Percentiles rank a stretch among this genome's conserved stretches.
Evolutionary conservation across 331 rosid genomes (phyloP).

Genomic region (Stylosanthes scabra): DNA sequence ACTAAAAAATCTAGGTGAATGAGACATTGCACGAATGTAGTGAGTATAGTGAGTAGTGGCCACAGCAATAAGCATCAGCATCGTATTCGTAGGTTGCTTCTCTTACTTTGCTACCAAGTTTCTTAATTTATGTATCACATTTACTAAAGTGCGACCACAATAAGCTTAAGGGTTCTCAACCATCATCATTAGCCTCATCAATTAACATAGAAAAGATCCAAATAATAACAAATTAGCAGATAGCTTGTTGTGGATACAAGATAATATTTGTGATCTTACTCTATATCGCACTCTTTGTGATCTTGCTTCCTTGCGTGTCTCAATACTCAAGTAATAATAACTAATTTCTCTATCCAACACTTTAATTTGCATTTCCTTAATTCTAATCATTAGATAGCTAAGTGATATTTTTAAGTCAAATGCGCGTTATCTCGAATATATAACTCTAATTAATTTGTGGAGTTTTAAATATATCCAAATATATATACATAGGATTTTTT

Average conservation of each 20-base stretch:
- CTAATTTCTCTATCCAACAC: slow-evolving; percentile 36
- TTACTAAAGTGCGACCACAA: slow-evolving; percentile 32
- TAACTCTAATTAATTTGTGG: not conserved
- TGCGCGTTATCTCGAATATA: slow-evolving; percentile 51
- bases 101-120: slow-evolving; percentile 21
- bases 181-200: slow-evolving; percentile 43
- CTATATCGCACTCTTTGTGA: slow-evolving; percentile 24
- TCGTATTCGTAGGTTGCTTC: slow-evolving; percentile 16
- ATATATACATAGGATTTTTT: slow-evolving; percentile 1
- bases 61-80: slow-evolving; percentile 25
- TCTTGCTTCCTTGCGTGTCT: slow-evolving; percentile 45
- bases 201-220: not conserved
- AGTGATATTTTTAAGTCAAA: slow-evolving; percentile 34
- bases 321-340: not conserved
- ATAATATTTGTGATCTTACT: slow-evolving; percentile 1
- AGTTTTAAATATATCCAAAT: not conserved
- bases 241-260: slow-evolving; percentile 25
- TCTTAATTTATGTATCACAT: not conserved
- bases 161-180: not conserved
- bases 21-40: slow-evolving; percentile 11
- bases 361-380: not conserved
- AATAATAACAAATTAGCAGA: not conserved
- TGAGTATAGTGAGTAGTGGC: not conserved
- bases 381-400: slow-evolving; percentile 18
- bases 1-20: slow-evolving; percentile 24